A percentile compares a stretch with the other conserved stretches of the same genome.
These are phyloP conservation scores for Discostella stelligera DNA, from an alignment of 352 stramenopile species.

Conservation along the genomic window DNA sequence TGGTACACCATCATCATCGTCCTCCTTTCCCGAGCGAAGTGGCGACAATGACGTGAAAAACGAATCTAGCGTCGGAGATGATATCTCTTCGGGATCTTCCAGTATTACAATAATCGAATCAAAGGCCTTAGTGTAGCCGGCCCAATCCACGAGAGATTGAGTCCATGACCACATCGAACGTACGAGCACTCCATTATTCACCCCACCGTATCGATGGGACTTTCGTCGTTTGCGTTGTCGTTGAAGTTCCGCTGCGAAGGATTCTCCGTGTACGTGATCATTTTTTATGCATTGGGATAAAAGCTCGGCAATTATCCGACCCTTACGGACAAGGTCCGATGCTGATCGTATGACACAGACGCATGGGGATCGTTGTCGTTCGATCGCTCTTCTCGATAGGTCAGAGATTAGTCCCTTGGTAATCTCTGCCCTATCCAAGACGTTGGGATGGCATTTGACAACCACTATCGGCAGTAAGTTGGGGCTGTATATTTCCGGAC, in stretches of 20 bases:
- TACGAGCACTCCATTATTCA: slow-evolving; percentile 34
- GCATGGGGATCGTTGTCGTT: slow-evolving; percentile 18
- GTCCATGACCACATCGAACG: slow-evolving; percentile 41
- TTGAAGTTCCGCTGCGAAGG: slow-evolving; percentile 49
- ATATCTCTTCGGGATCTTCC: slow-evolving; percentile 50
- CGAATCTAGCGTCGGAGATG: slow-evolving; percentile 35
- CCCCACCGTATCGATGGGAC: slow-evolving; percentile 20
- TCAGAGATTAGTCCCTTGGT: slow-evolving; percentile 20
- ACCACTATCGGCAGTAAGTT: slow-evolving; percentile 34
- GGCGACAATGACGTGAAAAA: slow-evolving; percentile 38
- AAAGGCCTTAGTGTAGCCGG: slow-evolving; percentile 28
- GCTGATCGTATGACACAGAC: slow-evolving; percentile 33
- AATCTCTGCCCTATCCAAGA: slow-evolving; percentile 44
- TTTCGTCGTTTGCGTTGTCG: slow-evolving; percentile 40
- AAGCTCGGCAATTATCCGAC: slow-evolving; percentile 40
- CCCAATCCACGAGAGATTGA: slow-evolving; percentile 42
- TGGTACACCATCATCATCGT: slow-evolving; percentile 26
- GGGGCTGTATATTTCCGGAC: slow-evolving; percentile 31
- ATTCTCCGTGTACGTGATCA: slow-evolving; percentile 44
- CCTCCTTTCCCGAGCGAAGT: slow-evolving; percentile 13
- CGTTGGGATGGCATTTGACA: slow-evolving; percentile 43
- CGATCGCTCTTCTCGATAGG: slow-evolving; percentile 11
- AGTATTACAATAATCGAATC: slow-evolving; percentile 52
- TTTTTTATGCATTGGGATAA: slow-evolving; percentile 45
- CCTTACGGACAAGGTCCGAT: slow-evolving; percentile 33